These are phyloP conservation scores for Podila epicladia DNA, from an alignment of 192 early-diverging fungal genomes.

Conservation along the genomic window DNA sequence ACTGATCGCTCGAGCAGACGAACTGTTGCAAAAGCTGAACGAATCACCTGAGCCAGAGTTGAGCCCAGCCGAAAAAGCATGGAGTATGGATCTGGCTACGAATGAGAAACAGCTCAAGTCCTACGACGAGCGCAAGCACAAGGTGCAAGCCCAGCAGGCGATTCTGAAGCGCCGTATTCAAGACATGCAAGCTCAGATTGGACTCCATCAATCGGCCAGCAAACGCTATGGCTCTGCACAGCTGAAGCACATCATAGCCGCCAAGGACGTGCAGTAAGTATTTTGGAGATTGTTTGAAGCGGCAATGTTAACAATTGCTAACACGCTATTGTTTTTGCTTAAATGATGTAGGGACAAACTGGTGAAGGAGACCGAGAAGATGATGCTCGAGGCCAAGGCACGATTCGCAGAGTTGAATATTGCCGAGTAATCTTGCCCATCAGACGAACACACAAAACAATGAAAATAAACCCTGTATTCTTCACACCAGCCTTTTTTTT, in stretches of 20 bases:
- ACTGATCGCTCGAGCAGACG: slow-evolving; percentile 63
- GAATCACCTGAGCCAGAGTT: slow-evolving; percentile 69
- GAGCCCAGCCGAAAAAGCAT: slow-evolving; percentile 64
- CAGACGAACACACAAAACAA: too few relatives aligned
- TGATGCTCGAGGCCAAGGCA: not conserved
- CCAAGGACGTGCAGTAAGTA: too few relatives aligned
- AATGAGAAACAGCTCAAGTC: slow-evolving; percentile 16
- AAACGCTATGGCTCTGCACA: slow-evolving; percentile 7
- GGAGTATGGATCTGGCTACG: slow-evolving; percentile 52
- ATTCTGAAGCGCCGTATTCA: slow-evolving; percentile 22
- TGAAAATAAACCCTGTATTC: too few relatives aligned
- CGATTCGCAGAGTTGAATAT: not conserved
- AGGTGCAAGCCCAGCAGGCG: slow-evolving; percentile 29
- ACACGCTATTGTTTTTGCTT: too few relatives aligned
- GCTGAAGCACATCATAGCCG: not conserved
- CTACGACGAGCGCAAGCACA: slow-evolving; percentile 23
- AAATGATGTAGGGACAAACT: not conserved
- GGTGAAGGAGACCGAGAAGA: not conserved
- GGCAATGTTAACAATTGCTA: too few relatives aligned
- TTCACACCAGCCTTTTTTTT: too few relatives aligned
- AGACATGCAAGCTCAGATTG: slow-evolving; percentile 13
- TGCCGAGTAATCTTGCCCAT: not conserved
- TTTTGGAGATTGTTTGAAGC: slow-evolving; percentile 1
- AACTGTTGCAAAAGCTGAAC: slow-evolving; percentile 69
- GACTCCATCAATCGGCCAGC: not conserved